A percentile compares a stretch with the other conserved stretches of the same genome.
Evolutionary conservation across 345 rosid genomes (phyloP).

Genomic region (Syzygium oleosum): DNA sequence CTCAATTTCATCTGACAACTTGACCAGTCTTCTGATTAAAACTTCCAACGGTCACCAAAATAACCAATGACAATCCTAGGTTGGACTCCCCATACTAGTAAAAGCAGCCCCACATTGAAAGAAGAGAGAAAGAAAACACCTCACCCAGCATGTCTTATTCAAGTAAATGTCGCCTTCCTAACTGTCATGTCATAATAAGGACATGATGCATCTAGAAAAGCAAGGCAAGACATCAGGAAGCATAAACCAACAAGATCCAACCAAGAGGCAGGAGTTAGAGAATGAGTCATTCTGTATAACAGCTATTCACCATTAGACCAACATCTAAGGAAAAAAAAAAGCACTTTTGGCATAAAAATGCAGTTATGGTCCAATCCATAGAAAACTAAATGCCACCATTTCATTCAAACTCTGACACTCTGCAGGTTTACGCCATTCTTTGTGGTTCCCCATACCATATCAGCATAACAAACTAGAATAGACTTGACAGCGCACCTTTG

Average conservation of each 20-base stretch:
- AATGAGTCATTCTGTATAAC: neutral
- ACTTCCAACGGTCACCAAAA: neutral
- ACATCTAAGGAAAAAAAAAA: neutral
- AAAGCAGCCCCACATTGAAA: neutral
- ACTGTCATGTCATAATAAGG: neutral
- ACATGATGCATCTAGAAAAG: neutral
- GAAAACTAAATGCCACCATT: neutral
- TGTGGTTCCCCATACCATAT: neutral
- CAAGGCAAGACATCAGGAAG: neutral
- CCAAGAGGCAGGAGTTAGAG: neutral
- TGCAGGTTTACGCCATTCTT: neutral
- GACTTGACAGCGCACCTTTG: constrained; percentile 39
- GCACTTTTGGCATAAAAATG: neutral
- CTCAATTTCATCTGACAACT: neutral
- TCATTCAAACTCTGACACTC: neutral
- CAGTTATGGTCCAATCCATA: neutral
- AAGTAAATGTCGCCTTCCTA: neutral
- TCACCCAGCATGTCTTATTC: neutral
- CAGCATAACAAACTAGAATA: neutral
- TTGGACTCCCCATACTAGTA: neutral
- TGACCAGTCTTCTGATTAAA: neutral
- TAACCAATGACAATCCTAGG: neutral
- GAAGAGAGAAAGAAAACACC: neutral
- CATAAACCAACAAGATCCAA: neutral
- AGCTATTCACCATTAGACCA: neutral